Evolutionary conservation across 257 asterid genomes (phyloP), one percentile per base, ranked within the genome.

Genomic region (Fraxinus pennsylvanica): DNA sequence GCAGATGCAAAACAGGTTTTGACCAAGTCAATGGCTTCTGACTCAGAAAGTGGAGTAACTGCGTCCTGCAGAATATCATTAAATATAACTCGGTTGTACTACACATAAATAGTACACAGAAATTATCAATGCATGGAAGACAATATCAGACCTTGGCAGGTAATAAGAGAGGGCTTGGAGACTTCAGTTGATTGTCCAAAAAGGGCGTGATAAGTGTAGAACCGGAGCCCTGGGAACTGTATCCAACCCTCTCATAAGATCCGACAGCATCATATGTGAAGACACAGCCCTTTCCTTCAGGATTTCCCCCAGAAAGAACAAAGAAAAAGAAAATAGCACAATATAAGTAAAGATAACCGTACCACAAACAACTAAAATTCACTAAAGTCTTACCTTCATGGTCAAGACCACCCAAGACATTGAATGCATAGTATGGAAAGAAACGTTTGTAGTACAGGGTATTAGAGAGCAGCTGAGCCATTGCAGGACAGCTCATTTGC

Each of bases 401-500:
- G 86, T 94, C 98, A 27, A 92, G 98, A 70, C 98, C 98, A 75
- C 97, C 98, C 81, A 94, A 85, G 82, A 94, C 97, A 83, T 92
- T 92, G 92, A 91, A 91, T 73, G 97, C 81, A 81, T 91, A 92
- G 73, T 94, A 94, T 0, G 97, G 96, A 90, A 94, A 94, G 88
- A 94, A 94, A 38, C 97, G 96, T 76, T 94, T 94, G 89, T 86
- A 94, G 85, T 92, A 94, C 61, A 92, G 88, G 41, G 97, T 94
- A 74, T 92, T 92, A 32, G 98, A 92, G 30, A 94, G 97, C 71
- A 92, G 83, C 82, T 94, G 98, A 43, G 95, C 98, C 97, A 94
- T 92, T 47, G 96, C 97, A 76, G 97, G 98, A 78, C 98, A 94
- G 87, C 96, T 94, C 98, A 92, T 92, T 82, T 94, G 98, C 89